Conservation (phyloP, 345 rosid species). For the Rhizophora mangle region DNA sequence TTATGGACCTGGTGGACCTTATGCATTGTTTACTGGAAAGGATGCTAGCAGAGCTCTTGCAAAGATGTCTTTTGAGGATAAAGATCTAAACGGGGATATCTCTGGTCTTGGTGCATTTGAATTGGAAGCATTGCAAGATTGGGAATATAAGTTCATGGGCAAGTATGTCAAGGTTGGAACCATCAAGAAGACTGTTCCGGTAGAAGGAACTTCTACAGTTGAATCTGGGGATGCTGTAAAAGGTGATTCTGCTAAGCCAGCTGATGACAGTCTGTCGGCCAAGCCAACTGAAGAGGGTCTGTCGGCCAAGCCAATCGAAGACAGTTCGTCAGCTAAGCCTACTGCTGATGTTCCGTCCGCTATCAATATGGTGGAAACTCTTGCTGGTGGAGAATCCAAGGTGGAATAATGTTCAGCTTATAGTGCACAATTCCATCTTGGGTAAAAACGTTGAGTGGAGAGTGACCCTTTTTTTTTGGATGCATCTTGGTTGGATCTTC, state of each 20-base stretch:
- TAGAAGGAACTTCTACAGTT: conserved; percentile 33
- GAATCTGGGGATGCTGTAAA: conserved; percentile 47
- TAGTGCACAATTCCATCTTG: not conserved
- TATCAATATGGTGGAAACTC: conserved; percentile 25
- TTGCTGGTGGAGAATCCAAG: conserved; percentile 30
- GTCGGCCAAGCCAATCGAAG: conserved; percentile 33
- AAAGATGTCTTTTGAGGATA: conserved; percentile 95
- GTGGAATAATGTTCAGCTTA: conserved; percentile 22
- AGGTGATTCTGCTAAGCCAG: conserved; percentile 36
- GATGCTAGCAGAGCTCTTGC: conserved; percentile 99
- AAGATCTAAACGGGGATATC: conserved; percentile 83
- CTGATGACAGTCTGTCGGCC: conserved; percentile 21
- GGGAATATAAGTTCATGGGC: conserved; percentile 99
- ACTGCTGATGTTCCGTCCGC: conserved; percentile 42
- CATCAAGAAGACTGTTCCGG: conserved; percentile 48
- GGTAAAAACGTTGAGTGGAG: not conserved
- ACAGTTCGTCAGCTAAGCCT: conserved; percentile 21
- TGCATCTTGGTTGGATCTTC: conserved; percentile 9
- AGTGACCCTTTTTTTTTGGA: not conserved
- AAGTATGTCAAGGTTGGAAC: conserved; percentile 91
- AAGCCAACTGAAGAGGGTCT: not conserved
- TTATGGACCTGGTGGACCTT: conserved; percentile 98
- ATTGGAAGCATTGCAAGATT: conserved; percentile 94
- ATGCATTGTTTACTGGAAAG: conserved; percentile 92
- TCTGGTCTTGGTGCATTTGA: conserved; percentile 97